phyloP scores from a whole-genome alignment of 2,329 filamentous ascomycete species.

The Curvularia verruculosa region DNA sequence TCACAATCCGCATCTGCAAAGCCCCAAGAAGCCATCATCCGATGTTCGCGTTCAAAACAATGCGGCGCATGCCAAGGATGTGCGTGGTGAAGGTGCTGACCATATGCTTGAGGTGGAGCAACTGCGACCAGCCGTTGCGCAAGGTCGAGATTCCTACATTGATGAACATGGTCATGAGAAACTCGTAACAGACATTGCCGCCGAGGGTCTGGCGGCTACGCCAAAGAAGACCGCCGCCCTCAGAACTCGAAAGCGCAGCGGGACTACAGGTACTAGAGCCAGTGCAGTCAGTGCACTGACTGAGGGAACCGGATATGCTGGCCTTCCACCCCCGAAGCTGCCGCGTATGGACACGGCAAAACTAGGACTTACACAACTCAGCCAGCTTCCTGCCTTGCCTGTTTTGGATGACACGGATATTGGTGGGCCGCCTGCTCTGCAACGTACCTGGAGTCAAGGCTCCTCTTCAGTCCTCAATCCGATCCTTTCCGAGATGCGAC shows the following conservation, averaged over 20 bases:
- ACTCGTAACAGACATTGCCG: slow-evolving; percentile 66
- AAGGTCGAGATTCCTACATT: slow-evolving; percentile 73
- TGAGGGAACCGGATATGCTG: slow-evolving; percentile 55
- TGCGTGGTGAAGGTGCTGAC: slow-evolving; percentile 78
- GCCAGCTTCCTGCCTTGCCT: slow-evolving; percentile 73
- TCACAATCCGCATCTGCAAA: slow-evolving; percentile 63
- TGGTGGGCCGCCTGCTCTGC: slow-evolving; percentile 69
- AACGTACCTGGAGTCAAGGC: slow-evolving; percentile 58
- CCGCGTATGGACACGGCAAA: slow-evolving; percentile 68
- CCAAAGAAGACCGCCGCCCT: slow-evolving; percentile 56
- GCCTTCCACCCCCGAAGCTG: slow-evolving; percentile 65
- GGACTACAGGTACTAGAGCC: slow-evolving; percentile 38
- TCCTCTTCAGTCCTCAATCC: slow-evolving; percentile 57
- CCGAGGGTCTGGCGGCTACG: slow-evolving; percentile 59
- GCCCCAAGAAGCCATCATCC: slow-evolving; percentile 60
- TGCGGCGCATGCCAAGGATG: slow-evolving; percentile 71
- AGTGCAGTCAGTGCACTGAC: slow-evolving; percentile 39
- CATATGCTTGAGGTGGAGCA: slow-evolving; percentile 63
- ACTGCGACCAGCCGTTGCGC: slow-evolving; percentile 64
- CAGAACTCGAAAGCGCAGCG: slow-evolving; percentile 39
- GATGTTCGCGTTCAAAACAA: slow-evolving; percentile 67
- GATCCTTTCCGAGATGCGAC: slow-evolving; percentile 69
- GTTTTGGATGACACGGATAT: slow-evolving; percentile 80
- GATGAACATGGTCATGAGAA: slow-evolving; percentile 71
- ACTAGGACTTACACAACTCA: slow-evolving; percentile 70